A percentile compares a stretch with the other conserved stretches of the same genome.
Conservation (phyloP, 768 basidiomycete genomes). For the Lactifluus pinguis region DNA sequence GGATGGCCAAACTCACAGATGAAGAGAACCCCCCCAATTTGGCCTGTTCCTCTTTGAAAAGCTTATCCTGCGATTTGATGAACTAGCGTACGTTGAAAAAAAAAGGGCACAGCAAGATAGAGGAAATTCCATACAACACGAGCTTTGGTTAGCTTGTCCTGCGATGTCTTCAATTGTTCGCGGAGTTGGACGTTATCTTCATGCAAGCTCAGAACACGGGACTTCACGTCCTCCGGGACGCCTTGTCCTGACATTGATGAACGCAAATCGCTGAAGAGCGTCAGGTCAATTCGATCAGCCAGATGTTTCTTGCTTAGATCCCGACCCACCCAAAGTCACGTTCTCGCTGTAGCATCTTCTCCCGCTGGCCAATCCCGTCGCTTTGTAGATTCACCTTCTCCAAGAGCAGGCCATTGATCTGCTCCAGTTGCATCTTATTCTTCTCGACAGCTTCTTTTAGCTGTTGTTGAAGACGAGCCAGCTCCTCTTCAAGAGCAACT, state of each 20-base stretch:
- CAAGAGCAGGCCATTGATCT: conserved; percentile 72
- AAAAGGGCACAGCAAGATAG: not conserved
- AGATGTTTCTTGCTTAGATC: not conserved
- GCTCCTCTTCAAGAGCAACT: conserved; percentile 57
- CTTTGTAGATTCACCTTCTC: conserved; percentile 90
- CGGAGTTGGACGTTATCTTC: conserved; percentile 67
- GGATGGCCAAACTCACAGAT: conserved; percentile 31
- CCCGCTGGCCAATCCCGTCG: conserved; percentile 84
- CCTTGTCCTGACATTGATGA: conserved; percentile 70
- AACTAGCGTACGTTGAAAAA: conserved; percentile 41
- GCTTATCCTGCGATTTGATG: conserved; percentile 85
- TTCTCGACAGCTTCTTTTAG: conserved; percentile 70
- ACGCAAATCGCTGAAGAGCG: conserved; percentile 53
- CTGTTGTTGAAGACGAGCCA: conserved; percentile 52
- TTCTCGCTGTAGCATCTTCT: conserved; percentile 79
- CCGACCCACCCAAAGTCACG: conserved; percentile 66
- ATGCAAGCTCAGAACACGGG: conserved; percentile 63
- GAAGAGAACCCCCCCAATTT: conserved; percentile 38
- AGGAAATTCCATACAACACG: conserved; percentile 41
- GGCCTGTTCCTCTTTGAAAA: conserved; percentile 75
- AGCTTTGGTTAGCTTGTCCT: conserved; percentile 76
- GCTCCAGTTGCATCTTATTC: conserved; percentile 85
- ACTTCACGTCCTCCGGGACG: conserved; percentile 74
- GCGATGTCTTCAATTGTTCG: conserved; percentile 57
- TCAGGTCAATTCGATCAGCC: not conserved